Conservation (phyloP, 805 yeast species). For the Starmera amethionina region DNA sequence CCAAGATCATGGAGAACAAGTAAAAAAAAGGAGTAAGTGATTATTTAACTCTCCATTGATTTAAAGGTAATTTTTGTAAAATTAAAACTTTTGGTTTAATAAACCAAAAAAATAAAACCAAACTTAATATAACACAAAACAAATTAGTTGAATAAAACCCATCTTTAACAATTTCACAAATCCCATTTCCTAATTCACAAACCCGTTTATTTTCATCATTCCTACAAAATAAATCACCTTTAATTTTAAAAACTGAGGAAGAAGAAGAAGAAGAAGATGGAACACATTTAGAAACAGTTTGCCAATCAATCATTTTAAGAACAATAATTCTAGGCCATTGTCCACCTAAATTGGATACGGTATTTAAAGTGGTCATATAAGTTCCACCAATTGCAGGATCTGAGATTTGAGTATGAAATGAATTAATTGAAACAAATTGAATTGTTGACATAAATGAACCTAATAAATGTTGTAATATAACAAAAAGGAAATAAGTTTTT, state of each 20-base stretch:
- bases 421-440: conserved; percentile 88
- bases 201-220: conserved; percentile 31
- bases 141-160: conserved; percentile 79
- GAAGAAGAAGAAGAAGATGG: conserved; percentile 16
- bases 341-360: conserved; percentile 89
- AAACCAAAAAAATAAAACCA: conserved; percentile 53
- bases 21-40: not conserved
- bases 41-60: conserved; percentile 55
- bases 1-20: conserved; percentile 18
- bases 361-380: conserved; percentile 92
- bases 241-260: conserved; percentile 5
- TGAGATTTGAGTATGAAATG: conserved; percentile 92
- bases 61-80: conserved; percentile 62
- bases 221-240: conserved; percentile 21
- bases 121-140: conserved; percentile 61
- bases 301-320: conserved; percentile 66
- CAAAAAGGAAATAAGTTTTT: conserved; percentile 49
- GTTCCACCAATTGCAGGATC: conserved; percentile 97
- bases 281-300: conserved; percentile 58
- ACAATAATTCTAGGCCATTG: conserved; percentile 93
- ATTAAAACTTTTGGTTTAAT: conserved; percentile 50
- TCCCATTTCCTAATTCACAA: conserved; percentile 50
- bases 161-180: conserved; percentile 46
- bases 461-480: conserved; percentile 72
- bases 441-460: conserved; percentile 91